Base-by-base conservation (phyloP, 768 basidiomycete species). In the Tulasnella sp. region DNA sequence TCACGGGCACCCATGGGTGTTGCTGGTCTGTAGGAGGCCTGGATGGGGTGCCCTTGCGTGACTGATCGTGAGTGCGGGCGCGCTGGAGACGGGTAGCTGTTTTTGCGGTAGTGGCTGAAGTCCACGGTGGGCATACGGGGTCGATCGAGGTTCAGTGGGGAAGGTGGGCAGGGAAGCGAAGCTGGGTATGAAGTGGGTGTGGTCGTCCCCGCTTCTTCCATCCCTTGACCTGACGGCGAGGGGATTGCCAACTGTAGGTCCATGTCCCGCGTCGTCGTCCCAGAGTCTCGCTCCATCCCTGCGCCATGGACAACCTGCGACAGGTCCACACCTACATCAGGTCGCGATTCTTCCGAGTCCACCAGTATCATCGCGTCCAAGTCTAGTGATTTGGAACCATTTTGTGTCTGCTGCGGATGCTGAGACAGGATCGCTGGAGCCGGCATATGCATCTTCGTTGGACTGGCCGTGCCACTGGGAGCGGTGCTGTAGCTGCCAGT, bases 291-390 rank as follows among this genome's bases (percentile, higher is more conserved):
- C 34, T 38, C 34, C 34, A 38, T 38, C 34, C 5, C 15, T 15
- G 34, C 7, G 34, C 5, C 15, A 5, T 38, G 34, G 5, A 15
- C 34, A 15, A 38, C 34, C 34, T 38, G 34, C 34, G 34, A 38
- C 34, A 15, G 15, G 34, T 15, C 34, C 15, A 38, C 7, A 7
- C 21, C 51, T 15, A 22, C 15, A 34, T 38, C 19, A 42, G 22
- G 30, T 43, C 53, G 17, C 43, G 53, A 30, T 22, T 41, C 41
- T 21, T 55, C 53, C 22, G 53, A 34, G 21, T 59, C 56, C 15
- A 49, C 56, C 12, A 59, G 27, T 29, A 59, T 59, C 56, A 59
- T 59, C 31, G 46, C 56, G 29, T 59, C 56, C 56, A 59, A 15
- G 9, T 59, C 45, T 38, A 7, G 34, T 7, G 34, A 7, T 15